Evolutionary conservation across 2,329 filamentous ascomycete genomes (phyloP), one percentile per base, ranked within the genome.

Genomic region (Penicillium sp.): DNA sequence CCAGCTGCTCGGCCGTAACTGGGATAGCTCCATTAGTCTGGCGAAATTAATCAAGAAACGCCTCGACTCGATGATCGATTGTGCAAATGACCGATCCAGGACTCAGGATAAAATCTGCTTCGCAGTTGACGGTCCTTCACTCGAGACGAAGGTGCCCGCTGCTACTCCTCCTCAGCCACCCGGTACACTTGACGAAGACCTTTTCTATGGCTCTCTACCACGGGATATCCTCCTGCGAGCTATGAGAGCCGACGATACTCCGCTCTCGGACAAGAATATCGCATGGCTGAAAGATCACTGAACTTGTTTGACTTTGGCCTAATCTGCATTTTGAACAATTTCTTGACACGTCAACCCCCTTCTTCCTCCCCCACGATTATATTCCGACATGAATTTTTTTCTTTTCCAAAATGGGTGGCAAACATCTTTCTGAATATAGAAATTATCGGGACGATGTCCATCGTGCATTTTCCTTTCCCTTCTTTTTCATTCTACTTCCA

Each of bases 1-100:
- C 19, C 82, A 85, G 16, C 81, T 85, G 57, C 78, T 89, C 38
- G 79, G 82, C 3, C 76, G 75, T 3, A 83, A 84, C 65, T 91
- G 89, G 89, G 82, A 84, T 45, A 85, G 84, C 59, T 83, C 84
- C 2, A 77, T 79, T 42, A 76, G 76, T 25, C 82, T 88, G 56
- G 79, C 80, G 14, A 78, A 81, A 33, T 78, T 80, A 2, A 80
- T 88, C 25, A 75, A 81, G 52, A 74, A 71, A 38, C 80, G 84
- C 3, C 68, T 83, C 48, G 78, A 80, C 13, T 69, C 78, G 57
- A 74, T 86, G 61, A 72, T 76, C 66, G 68, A 73, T 68, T 68
- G 73, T 60, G 63, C 76, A 60, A 58, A 75, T 60, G 68, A 73
- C 65, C 73, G 78, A 61, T 63, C 76, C 5, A 57, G 63, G 14